Evolutionary conservation across 1,284 basidiomycete species (phyloP), one percentile per base, ranked within the genome.

Genomic region (Pseudozyma sp.): DNA sequence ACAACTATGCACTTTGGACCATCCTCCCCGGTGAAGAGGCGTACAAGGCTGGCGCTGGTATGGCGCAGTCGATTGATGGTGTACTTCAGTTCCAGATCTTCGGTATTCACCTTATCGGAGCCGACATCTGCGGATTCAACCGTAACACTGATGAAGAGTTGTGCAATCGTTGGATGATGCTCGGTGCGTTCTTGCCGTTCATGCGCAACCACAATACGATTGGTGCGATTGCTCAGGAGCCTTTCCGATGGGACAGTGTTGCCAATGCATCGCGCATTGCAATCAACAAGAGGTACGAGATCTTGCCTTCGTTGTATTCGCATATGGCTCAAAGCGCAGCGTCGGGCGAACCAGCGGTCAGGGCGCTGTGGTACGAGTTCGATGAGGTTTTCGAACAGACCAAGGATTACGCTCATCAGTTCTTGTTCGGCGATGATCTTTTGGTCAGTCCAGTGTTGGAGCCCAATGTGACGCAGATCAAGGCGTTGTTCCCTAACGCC

Each of bases 121-220:
- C 77, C 6, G 79, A 80, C 40, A 64, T 62, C 0, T 77, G 75
- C 40, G 79, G 77, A 9, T 79, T 79, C 52, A 73, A 64, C 38
- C n/a, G 87, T 0, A 92, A 93, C 83, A 90, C 90, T 0, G 89
- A 92, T 77, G 93, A 94, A 83, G 77, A 77, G 81, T 87, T 94
- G 9, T 92, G 92, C 83, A 91, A 90, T 66, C 57, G 75, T 16
- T 77, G 75, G 75, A 74, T 74, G 71, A 64, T 68, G 63, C 47
- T 75, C 0, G 75, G 75, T n/a, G 67, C 75, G 1, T 77, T 72
- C 42, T 13, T 62, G 39, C 75, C 75, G 9, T 77, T 77, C 21
- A 75, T 70, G 71, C 55, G 76, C 11, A 77, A 77, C 40, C 77
- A 80, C 56, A 79, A 80, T 36, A 77, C 61, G 21, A 50, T 68